These are phyloP conservation scores for Ambispora gerdemannii DNA, from an alignment of 192 early-diverging fungal genomes.

Conservation along the genomic window DNA sequence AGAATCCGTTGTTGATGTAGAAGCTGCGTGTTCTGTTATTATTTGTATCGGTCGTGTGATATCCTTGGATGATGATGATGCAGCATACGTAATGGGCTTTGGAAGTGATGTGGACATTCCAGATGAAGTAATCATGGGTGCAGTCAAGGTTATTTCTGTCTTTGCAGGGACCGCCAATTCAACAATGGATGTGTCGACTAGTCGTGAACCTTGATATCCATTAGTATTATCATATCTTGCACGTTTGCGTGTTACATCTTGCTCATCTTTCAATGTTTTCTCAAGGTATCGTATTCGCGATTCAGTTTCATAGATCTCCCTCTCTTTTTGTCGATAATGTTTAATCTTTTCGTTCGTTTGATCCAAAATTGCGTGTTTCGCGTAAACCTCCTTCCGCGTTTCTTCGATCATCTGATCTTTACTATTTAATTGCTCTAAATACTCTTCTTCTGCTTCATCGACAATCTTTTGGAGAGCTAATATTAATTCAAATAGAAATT, in stretches of 20 bases:
- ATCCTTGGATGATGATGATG: neutral
- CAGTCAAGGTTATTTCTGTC: neutral
- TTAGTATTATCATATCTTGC: conserved; percentile 1
- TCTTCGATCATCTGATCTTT: conserved; percentile 56
- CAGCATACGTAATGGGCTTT: neutral
- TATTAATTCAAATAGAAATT: neutral
- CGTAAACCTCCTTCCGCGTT: conserved; percentile 52
- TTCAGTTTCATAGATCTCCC: conserved; percentile 58
- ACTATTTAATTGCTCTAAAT: conserved; percentile 52
- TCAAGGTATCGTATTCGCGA: conserved; percentile 61
- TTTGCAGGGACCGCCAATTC: neutral
- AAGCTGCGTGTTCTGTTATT: neutral
- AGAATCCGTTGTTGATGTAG: neutral
- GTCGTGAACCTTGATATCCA: neutral
- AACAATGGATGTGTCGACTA: neutral
- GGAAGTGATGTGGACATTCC: neutral
- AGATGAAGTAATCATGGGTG: neutral
- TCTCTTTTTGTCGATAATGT: conserved; percentile 46
- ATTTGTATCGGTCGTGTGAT: neutral
- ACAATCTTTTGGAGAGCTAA: conserved; percentile 65
- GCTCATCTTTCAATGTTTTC: conserved; percentile 50
- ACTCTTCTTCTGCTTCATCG: conserved; percentile 66
- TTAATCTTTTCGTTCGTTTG: conserved; percentile 53
- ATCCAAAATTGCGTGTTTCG: conserved; percentile 53
- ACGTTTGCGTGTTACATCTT: conserved; percentile 6